Percentiles rank a stretch among this genome's conserved stretches.
Evolutionary conservation across 2,329 filamentous ascomycete genomes (phyloP).

Genomic region (Aspergillus ruber): DNA sequence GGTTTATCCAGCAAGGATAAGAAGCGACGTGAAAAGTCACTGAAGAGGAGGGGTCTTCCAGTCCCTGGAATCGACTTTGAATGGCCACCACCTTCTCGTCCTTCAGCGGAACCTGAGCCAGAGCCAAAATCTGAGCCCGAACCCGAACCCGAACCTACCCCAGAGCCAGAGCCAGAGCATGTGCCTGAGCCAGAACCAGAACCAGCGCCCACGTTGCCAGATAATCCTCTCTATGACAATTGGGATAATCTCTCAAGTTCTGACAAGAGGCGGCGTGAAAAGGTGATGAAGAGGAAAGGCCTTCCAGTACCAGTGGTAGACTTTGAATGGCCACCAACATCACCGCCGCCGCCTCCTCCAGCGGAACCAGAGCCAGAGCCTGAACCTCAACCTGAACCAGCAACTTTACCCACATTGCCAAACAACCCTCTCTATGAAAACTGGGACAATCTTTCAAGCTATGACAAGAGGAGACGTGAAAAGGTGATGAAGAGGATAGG

Average conservation of each 20-base stretch:
- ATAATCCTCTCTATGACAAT: constrained; percentile 31
- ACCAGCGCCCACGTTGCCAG: constrained; percentile 23
- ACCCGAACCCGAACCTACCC: constrained; percentile 11
- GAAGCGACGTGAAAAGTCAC: constrained; percentile 13
- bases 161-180: constrained; percentile 20
- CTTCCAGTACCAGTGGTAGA: constrained; percentile 25
- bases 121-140: constrained; percentile 13
- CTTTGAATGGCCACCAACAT: constrained; percentile 12
- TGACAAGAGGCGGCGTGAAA: constrained; percentile 42
- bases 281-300: constrained; percentile 19
- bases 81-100: too few relatives aligned
- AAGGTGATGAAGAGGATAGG: constrained; percentile 21
- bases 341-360: constrained; percentile 9
- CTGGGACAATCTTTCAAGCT: constrained; percentile 30
- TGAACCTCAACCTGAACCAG: constrained; percentile 12
- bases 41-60: constrained; percentile 12
- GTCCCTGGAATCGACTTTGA: constrained; percentile 3
- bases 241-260: constrained; percentile 32
- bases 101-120: constrained; percentile 3
- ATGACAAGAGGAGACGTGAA: constrained; percentile 42
- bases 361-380: constrained; percentile 17
- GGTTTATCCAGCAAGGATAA: constrained; percentile 11
- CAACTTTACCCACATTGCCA: constrained; percentile 23
- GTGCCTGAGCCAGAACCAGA: constrained; percentile 19
- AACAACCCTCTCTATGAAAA: constrained; percentile 32